Evolutionary conservation across 805 yeast species (phyloP).

Genomic region (Barnettozyma sucrosica): DNA sequence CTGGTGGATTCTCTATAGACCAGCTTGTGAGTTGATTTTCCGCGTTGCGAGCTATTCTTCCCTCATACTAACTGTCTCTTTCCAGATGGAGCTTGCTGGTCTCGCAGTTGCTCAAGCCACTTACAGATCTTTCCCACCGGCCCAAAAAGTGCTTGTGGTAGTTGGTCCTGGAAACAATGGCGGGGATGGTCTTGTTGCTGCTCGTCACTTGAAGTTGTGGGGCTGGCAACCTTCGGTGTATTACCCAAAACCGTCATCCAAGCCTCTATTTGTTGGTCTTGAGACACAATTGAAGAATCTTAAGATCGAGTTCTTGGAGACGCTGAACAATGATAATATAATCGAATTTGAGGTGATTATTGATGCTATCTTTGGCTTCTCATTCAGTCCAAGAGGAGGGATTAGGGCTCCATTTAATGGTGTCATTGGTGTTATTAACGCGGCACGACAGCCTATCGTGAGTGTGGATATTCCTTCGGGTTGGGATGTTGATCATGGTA

Average conservation of each 20-base stretch:
- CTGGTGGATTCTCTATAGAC: conserved; percentile 75
- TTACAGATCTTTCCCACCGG: conserved; percentile 52
- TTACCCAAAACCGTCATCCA: conserved; percentile 67
- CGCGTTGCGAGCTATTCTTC: neutral
- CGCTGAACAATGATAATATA: conserved; percentile 28
- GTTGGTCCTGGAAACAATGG: conserved; percentile 97
- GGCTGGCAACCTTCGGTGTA: conserved; percentile 72
- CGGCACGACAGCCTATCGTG: conserved; percentile 47
- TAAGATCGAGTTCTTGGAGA: conserved; percentile 49
- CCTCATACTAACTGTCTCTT: neutral
- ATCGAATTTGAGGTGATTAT: conserved; percentile 38
- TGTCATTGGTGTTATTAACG: conserved; percentile 37
- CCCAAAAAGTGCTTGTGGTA: conserved; percentile 52
- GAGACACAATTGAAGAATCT: conserved; percentile 62
- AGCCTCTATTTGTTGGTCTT: conserved; percentile 53
- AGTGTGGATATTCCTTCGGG: conserved; percentile 94
- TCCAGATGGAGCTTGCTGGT: conserved; percentile 90
- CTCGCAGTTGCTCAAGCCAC: conserved; percentile 88
- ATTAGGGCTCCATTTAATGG: conserved; percentile 69
- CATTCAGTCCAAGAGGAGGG: conserved; percentile 71
- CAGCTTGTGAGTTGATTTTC: conserved; percentile 44
- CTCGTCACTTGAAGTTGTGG: conserved; percentile 78
- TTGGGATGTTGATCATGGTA: conserved; percentile 94
- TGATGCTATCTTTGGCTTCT: conserved; percentile 90
- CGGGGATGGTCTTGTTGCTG: conserved; percentile 95